Evolutionary conservation across 192 early-diverging fungal genomes (phyloP), one percentile per base, ranked within the genome.

Genomic region (Chytriomyces hyalinus): DNA sequence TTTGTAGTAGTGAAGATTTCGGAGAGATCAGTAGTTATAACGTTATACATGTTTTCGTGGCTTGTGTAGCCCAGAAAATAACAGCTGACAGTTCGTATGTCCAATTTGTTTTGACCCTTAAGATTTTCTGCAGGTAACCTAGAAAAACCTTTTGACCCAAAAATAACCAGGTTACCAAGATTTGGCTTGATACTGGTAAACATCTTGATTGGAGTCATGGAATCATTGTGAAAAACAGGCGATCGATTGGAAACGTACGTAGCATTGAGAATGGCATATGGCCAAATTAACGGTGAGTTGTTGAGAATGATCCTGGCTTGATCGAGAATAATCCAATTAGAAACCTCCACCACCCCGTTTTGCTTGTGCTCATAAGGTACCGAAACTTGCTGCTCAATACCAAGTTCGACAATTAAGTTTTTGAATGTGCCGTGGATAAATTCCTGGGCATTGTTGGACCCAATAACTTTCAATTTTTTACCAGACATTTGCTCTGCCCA

Each of bases 401-500:
- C 57, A 1, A 22, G 22, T n/a, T 22, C 1, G 17, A n/a, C 17
- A 60, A 60, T 60, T 0, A n/a, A 60, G 15, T 60, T 22, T 60
- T 60, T 17, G 22, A 60, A 60, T 1, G 22, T 5, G 15, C 57
- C 57, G 1, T 22, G 15, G 22, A 60, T 60, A 60, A 60, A 60
- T 60, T 60, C 57, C 22, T 17, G 0, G 15, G 57, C 57, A 60
- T 60, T 60, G 22, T 60, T 2, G 4, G 57, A n/a, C 17, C 57
- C 2, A 60, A 60, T 60, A n/a, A 60, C 57, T 60, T 60, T 60
- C 57, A 60, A 60, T 60, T 60, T 60, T 60, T 22, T 60, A n/a
- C 57, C 2, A 1, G 57, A 17, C 57, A 60, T 60, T 60, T 2
- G 15, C 22, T 60, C 57, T n/a, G 57, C 57, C 57, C 57, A 60